Evolutionary conservation across 2,329 filamentous ascomycete species (phyloP).

Genomic region (Sporothrix curviconia): DNA sequence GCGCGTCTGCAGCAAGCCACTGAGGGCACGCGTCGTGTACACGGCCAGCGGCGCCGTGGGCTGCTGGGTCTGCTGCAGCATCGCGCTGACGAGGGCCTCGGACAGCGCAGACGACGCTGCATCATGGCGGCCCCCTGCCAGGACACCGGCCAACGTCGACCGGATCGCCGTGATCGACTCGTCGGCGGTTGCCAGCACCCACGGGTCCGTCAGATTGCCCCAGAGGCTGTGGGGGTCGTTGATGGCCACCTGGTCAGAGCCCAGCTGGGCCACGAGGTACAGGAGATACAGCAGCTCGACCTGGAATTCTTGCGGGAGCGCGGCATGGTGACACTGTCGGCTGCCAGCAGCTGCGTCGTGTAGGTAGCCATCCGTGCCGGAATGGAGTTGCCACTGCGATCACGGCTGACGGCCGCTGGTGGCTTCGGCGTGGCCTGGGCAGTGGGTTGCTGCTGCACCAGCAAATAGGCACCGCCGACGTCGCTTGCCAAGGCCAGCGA

Average conservation of each 20-base stretch:
- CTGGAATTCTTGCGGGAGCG: constrained; percentile 36
- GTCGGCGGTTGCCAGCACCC: constrained; percentile 35
- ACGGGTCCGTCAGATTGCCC: constrained; percentile 30
- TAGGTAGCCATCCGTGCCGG: constrained; percentile 72
- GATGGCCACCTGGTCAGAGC: constrained; percentile 47
- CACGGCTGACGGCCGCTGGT: constrained; percentile 39
- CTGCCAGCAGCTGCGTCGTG: constrained; percentile 49
- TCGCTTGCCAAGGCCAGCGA: constrained; percentile 68
- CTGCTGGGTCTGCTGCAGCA: constrained; percentile 38
- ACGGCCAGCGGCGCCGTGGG: constrained; percentile 39
- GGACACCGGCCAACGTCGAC: constrained; percentile 31
- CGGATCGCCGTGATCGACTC: constrained; percentile 37
- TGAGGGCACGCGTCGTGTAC: constrained; percentile 49
- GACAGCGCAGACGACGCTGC: neutral
- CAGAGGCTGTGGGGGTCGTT: constrained; percentile 42
- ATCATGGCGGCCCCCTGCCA: constrained; percentile 19
- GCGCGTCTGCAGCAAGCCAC: constrained; percentile 42
- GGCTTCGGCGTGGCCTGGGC: constrained; percentile 12
- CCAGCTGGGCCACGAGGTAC: constrained; percentile 44
- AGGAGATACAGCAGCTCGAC: constrained; percentile 48
- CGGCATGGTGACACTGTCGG: constrained; percentile 32
- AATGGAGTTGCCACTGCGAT: constrained; percentile 63
- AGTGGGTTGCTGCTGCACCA: no score
- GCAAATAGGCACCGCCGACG: constrained; percentile 62
- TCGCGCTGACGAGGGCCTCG: constrained; percentile 35